These are phyloP conservation scores for Peterozyma xylosa DNA, from an alignment of 805 yeast genomes.

Conservation along the genomic window DNA sequence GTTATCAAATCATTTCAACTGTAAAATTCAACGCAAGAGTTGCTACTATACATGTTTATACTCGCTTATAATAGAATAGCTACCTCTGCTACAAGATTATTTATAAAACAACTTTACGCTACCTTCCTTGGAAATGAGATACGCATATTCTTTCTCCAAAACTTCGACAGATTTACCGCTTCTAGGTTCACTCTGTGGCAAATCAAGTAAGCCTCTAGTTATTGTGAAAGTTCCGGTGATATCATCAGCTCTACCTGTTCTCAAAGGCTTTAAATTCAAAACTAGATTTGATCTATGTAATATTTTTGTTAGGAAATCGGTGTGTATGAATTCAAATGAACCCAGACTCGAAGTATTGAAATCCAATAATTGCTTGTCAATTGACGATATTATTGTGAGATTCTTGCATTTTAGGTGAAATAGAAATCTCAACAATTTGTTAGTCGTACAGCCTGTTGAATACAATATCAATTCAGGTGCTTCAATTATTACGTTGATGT, in stretches of 20 bases:
- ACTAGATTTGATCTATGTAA: constrained; percentile 44
- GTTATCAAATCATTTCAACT: no score
- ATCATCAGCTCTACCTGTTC: constrained; percentile 79
- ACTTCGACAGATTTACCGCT: constrained; percentile 16
- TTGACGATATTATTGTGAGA: constrained; percentile 14
- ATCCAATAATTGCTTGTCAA: constrained; percentile 15
- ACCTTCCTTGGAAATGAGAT: constrained; percentile 48
- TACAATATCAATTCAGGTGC: constrained; percentile 21
- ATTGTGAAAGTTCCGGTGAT: constrained; percentile 67
- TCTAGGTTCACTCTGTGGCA: no score
- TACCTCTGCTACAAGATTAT: constrained; percentile 15
- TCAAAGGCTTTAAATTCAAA: constrained; percentile 56
- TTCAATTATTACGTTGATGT: constrained; percentile 6
- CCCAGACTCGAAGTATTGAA: constrained; percentile 10
- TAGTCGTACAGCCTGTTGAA: constrained; percentile 6
- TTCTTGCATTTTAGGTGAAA: constrained; percentile 11
- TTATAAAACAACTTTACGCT: constrained; percentile 36
- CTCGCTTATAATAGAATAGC: no score
- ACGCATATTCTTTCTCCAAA: constrained; percentile 58
- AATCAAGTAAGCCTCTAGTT: constrained; percentile 39
- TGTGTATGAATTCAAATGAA: constrained; percentile 24
- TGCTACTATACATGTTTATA: no score
- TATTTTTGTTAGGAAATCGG: constrained; percentile 39
- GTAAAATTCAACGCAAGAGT: no score
- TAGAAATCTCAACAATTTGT: constrained; percentile 2